A percentile compares a stretch with the other conserved stretches of the same genome.
Conservation (phyloP, 2,329 filamentous ascomycete genomes). For the Coleophoma eucalyptorum region DNA sequence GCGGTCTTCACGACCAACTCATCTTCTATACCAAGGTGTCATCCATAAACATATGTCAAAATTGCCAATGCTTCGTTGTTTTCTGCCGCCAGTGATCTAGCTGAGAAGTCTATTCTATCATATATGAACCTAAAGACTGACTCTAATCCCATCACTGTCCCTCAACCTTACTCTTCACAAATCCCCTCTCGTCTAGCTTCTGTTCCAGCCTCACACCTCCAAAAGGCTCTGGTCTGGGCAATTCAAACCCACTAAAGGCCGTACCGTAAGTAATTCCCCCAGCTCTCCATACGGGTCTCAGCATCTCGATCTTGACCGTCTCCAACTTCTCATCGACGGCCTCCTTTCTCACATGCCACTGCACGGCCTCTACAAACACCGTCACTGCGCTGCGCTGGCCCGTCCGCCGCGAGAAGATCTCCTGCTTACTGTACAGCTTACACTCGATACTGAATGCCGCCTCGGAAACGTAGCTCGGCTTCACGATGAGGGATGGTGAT, state of each 20-base stretch:
- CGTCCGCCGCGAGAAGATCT: conserved; percentile 37
- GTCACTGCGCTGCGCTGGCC: conserved; percentile 64
- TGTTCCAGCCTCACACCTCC: not conserved
- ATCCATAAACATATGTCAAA: too few species aligned
- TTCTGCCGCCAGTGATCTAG: too few species aligned
- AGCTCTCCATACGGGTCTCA: conserved; percentile 70
- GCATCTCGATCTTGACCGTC: conserved; percentile 64
- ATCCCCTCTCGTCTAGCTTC: not conserved
- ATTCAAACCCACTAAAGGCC: conserved; percentile 63
- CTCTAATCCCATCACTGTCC: not conserved
- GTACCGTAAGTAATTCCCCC: conserved; percentile 81
- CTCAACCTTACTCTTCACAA: not conserved
- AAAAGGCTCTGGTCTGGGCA: conserved; percentile 50
- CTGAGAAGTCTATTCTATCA: too few species aligned
- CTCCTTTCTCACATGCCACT: conserved; percentile 85
- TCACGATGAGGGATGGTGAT: conserved; percentile 56
- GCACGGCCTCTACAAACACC: conserved; percentile 72
- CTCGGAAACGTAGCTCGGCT: conserved; percentile 72
- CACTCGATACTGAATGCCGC: conserved; percentile 77
- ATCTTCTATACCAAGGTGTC: too few species aligned
- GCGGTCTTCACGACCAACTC: too few species aligned
- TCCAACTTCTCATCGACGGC: conserved; percentile 72
- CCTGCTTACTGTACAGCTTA: conserved; percentile 43
- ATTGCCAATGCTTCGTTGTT: too few species aligned
- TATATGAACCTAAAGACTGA: too few species aligned